Conservation (phyloP, 2,329 filamentous ascomycete genomes). For the Thelonectria discophora region DNA sequence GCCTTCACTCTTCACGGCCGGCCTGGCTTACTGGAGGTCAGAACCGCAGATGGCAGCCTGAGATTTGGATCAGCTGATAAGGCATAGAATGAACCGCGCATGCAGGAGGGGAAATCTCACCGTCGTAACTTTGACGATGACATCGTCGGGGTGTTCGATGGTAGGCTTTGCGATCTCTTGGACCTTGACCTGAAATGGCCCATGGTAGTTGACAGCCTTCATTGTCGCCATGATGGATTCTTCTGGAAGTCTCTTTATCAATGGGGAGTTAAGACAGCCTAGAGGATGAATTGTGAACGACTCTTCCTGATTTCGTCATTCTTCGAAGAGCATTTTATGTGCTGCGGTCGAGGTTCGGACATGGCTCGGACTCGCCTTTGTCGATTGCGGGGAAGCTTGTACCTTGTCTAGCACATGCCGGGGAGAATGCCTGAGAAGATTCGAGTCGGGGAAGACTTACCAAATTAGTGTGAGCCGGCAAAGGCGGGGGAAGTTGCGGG, state of each 20-base stretch:
- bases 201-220: slow-evolving; percentile 71
- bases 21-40: slow-evolving; percentile 54
- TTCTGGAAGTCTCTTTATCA: neutral
- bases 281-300: neutral
- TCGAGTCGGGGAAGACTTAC: slow-evolving; percentile 19
- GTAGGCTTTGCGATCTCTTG: slow-evolving; percentile 66
- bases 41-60: slow-evolving; percentile 63
- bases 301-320: slow-evolving; percentile 1
- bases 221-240: slow-evolving; percentile 50
- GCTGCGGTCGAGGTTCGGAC: slow-evolving; percentile 16
- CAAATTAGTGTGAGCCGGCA: slow-evolving; percentile 21
- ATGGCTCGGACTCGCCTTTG: slow-evolving; percentile 20
- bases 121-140: slow-evolving; percentile 72
- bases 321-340: slow-evolving; percentile 16
- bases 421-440: slow-evolving; percentile 19
- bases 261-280: neutral
- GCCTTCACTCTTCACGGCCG: neutral
- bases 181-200: slow-evolving; percentile 69
- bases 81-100: too few relatives aligned
- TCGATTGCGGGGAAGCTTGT: slow-evolving; percentile 19
- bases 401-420: slow-evolving; percentile 7
- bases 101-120: slow-evolving; percentile 47
- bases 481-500: slow-evolving; percentile 14
- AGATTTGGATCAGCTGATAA: slow-evolving; percentile 18
- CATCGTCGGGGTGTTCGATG: slow-evolving; percentile 71